These are phyloP conservation scores for Prunella vulgaris DNA, from an alignment of 257 asterid genomes.

Conservation along the genomic window DNA sequence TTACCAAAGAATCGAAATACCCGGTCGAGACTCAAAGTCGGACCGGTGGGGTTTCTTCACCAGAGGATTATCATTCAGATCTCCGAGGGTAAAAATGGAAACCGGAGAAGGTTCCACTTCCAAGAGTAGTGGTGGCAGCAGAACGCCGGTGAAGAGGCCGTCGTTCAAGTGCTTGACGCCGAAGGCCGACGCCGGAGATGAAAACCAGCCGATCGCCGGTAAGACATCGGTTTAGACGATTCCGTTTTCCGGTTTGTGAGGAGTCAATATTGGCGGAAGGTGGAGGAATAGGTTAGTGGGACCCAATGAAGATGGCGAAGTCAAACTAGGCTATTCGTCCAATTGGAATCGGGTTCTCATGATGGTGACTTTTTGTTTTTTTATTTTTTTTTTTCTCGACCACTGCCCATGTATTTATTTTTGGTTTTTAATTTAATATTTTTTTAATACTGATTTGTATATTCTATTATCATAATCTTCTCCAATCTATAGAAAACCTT, in stretches of 20 bases:
- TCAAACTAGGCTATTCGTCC: constrained; percentile 5
- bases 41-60: constrained; percentile 67
- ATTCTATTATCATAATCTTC: background rate
- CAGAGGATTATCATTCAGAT: constrained; percentile 50
- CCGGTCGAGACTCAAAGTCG: constrained; percentile 41
- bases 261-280: constrained; percentile 21
- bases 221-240: constrained; percentile 39
- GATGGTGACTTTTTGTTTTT: background rate
- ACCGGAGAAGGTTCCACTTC: constrained; percentile 41
- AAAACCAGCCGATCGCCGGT: constrained; percentile 33
- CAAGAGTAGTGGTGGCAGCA: constrained; percentile 18
- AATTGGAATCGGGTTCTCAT: background rate
- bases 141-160: constrained; percentile 41
- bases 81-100: constrained; percentile 46
- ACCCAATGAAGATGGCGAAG: background rate
- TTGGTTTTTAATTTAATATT: background rate
- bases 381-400: background rate
- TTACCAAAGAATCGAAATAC: constrained; percentile 33
- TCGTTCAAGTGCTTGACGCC: constrained; percentile 65
- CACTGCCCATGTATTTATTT: constrained; percentile 10
- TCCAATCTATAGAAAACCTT: background rate
- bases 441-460: background rate
- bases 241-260: background rate
- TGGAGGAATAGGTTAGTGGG: constrained; percentile 9
- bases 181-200: constrained; percentile 36